Conservation (phyloP, 495 filamentous ascomycete genomes). For the Saxophila tyrrhenica region DNA sequence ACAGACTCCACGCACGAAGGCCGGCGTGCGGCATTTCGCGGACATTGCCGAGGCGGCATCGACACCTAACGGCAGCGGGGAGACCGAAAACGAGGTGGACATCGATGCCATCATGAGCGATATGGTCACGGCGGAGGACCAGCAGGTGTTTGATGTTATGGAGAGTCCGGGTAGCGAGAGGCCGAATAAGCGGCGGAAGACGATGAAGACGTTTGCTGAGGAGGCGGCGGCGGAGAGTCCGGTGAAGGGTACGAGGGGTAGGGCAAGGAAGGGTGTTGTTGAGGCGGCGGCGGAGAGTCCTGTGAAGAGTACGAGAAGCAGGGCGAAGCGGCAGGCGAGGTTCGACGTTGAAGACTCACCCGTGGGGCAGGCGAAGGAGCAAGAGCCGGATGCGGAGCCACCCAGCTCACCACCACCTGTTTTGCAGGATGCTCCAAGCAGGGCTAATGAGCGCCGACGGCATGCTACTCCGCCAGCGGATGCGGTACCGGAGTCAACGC, state of each 20-base stretch:
- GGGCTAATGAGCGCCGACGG: slow-evolving; percentile 9
- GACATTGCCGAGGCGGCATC: slow-evolving; percentile 28
- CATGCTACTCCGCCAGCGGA: background rate
- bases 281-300: background rate
- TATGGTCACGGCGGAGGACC: slow-evolving; percentile 21
- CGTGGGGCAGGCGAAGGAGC: too few relatives aligned
- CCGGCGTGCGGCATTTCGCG: slow-evolving; percentile 17
- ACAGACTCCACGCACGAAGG: slow-evolving; percentile 13
- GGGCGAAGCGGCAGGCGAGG: background rate
- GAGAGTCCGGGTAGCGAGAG: slow-evolving; percentile 5
- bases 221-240: background rate
- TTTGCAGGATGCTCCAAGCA: slow-evolving; percentile 8
- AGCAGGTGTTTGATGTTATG: slow-evolving; percentile 12
- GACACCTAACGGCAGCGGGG: slow-evolving; percentile 15
- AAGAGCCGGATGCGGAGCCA: background rate
- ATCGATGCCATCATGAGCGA: slow-evolving; percentile 22
- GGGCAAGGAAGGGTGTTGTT: background rate
- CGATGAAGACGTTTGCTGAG: background rate
- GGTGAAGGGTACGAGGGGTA: background rate
- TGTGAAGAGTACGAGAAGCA: background rate
- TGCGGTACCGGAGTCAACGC: slow-evolving; percentile 9
- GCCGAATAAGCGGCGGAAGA: slow-evolving; percentile 11
- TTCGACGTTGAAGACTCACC: background rate
- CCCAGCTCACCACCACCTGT: background rate
- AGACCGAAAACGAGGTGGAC: slow-evolving; percentile 11